Base-by-base conservation (phyloP, 805 yeast genomes). In the Saccharomycopsis fodiens region DNA sequence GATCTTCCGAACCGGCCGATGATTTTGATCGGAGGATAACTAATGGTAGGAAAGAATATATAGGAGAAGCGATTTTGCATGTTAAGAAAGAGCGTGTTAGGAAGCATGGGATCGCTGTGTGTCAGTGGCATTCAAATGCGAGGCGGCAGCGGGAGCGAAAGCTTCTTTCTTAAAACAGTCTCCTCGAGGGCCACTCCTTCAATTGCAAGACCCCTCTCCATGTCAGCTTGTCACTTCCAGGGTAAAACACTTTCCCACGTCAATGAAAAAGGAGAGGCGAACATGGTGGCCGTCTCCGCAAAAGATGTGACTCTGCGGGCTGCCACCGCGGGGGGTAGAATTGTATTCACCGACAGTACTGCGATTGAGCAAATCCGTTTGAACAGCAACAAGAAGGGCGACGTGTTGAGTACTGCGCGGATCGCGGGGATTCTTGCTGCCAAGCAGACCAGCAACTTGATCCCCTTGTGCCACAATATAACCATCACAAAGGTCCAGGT, bases 21-120 rank as follows among this genome's bases (percentile, higher is more conserved):
- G 79, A 72, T 74, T 35, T 55, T 74, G 50, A 74, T 74, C 46
- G 79, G 79, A 52, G 79, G 79, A 59, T 74, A 19, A 23, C n/a
- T n/a, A n/a, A n/a, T n/a, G n/a, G n/a, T n/a, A n/a, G n/a, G n/a
- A n/a, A n/a, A n/a, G n/a, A n/a, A n/a, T n/a, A n/a, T n/a, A n/a
- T n/a, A n/a, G n/a, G n/a, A n/a, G n/a, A n/a, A n/a, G n/a, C n/a
- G n/a, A n/a, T n/a, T n/a, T n/a, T n/a, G n/a, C n/a, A n/a, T n/a
- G n/a, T n/a, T n/a, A n/a, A n/a, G n/a, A n/a, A n/a, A n/a, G n/a
- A n/a, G n/a, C n/a, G n/a, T n/a, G n/a, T n/a, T n/a, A n/a, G n/a
- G n/a, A n/a, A n/a, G n/a, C n/a, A n/a, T n/a, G n/a, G n/a, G n/a
- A n/a, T n/a, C n/a, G n/a, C n/a, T n/a, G n/a, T n/a, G n/a, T n/a